Conservation (phyloP, 2,329 filamentous ascomycete species). For the Colletotrichum cordylinicola region DNA sequence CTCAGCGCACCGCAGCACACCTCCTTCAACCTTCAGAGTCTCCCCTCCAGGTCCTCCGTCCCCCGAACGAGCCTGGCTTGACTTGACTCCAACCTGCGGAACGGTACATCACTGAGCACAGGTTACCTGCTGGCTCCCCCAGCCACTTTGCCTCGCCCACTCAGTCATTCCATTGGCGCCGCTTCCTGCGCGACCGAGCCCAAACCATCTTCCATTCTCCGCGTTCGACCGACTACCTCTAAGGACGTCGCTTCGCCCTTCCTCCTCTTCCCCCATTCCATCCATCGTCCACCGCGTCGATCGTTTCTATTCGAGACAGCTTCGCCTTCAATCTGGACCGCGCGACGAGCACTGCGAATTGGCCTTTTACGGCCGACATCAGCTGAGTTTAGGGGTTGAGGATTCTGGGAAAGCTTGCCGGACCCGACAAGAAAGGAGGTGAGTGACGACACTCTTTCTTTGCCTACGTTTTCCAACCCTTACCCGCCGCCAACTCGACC, state of each 20-base stretch:
- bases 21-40: neutral
- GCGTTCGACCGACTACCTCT: conserved; percentile 20
- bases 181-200: conserved; percentile 23
- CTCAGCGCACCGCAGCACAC: neutral
- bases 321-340: conserved; percentile 16
- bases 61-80: conserved; percentile 6
- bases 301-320: neutral
- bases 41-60: neutral
- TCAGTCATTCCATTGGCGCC: conserved; percentile 21
- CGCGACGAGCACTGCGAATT: conserved; percentile 18
- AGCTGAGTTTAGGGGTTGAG: conserved; percentile 31
- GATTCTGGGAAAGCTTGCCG: conserved; percentile 26
- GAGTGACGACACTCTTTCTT: conserved; percentile 12
- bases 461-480: neutral
- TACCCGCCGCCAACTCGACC: neutral
- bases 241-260: conserved; percentile 9
- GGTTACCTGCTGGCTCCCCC: neutral
- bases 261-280: conserved; percentile 4
- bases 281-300: conserved; percentile 18
- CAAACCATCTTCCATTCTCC: conserved; percentile 22
- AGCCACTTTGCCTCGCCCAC: conserved; percentile 20
- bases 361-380: conserved; percentile 31
- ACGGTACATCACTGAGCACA: neutral
- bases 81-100: neutral
- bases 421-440: conserved; percentile 19